phyloP scores from a whole-genome alignment of 345 rosid genomes.

The Anacardium occidentale region DNA sequence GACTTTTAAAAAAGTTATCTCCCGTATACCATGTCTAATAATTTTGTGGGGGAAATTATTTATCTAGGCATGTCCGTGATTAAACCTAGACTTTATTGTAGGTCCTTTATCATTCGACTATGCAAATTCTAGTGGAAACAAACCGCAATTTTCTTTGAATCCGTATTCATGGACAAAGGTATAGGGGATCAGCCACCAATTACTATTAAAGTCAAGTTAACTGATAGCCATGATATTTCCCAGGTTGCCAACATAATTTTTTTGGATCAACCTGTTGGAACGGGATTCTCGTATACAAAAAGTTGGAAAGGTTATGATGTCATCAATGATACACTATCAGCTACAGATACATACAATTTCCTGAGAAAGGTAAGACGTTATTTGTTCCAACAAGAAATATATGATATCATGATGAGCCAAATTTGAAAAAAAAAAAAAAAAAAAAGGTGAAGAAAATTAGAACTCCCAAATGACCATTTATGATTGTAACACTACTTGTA shows the following conservation, averaged over 20 bases:
- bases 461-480: too few relatives aligned
- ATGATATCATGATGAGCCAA: too few relatives aligned
- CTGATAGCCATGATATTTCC: too few relatives aligned
- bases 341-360: slow-evolving; percentile 20
- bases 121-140: neutral
- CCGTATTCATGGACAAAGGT: slow-evolving; percentile 8
- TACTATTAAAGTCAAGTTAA: too few relatives aligned
- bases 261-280: slow-evolving; percentile 37
- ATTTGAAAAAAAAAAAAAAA: too few relatives aligned
- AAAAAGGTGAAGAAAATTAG: too few relatives aligned
- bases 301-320: slow-evolving; percentile 20
- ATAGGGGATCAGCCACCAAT: neutral
- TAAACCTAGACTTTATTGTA: neutral
- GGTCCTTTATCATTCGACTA: neutral
- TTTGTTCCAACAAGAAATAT: too few relatives aligned
- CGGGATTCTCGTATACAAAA: slow-evolving; percentile 40
- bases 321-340: too few relatives aligned
- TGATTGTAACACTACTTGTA: too few relatives aligned
- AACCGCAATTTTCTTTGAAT: neutral
- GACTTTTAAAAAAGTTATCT: too few relatives aligned
- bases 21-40: too few relatives aligned
- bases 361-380: slow-evolving; percentile 24
- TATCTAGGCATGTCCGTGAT: neutral
- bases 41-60: too few relatives aligned
- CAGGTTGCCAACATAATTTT: slow-evolving; percentile 40